Conservation (phyloP, 2,329 filamentous ascomycete genomes). For the Davidsoniella neocaledoniae region DNA sequence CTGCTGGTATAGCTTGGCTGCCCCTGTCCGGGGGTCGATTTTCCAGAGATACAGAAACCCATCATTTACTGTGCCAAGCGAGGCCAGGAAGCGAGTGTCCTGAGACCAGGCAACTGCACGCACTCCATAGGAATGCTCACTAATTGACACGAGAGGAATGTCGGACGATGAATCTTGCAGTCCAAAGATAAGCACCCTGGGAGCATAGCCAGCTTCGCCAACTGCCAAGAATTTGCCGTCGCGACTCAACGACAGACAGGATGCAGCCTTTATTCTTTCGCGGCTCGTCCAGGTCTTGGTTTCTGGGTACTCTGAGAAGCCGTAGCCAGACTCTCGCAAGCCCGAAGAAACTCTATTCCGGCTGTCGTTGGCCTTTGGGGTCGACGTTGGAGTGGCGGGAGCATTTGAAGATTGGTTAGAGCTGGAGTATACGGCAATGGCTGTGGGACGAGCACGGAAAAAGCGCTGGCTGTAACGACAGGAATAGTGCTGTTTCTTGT, state of each 20-base stretch:
- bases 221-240: constrained; percentile 81
- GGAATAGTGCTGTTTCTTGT: constrained; percentile 21
- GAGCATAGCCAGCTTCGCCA: constrained; percentile 88
- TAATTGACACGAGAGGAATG: constrained; percentile 65
- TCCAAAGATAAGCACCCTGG: constrained; percentile 78
- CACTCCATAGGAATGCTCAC: constrained; percentile 81
- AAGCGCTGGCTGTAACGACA: constrained; percentile 57
- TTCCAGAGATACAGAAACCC: constrained; percentile 87
- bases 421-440: constrained; percentile 47
- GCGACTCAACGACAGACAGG: constrained; percentile 72
- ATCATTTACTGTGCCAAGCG: constrained; percentile 76
- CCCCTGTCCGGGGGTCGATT: constrained; percentile 66
- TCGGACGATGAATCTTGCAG: constrained; percentile 68
- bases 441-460: constrained; percentile 70
- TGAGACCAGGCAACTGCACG: constrained; percentile 77
- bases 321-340: constrained; percentile 31
- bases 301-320: constrained; percentile 40
- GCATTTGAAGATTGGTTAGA: constrained; percentile 33
- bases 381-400: constrained; percentile 33
- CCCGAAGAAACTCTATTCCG: constrained; percentile 35
- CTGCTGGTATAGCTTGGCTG: constrained; percentile 64
- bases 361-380: constrained; percentile 47
- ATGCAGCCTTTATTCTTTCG: constrained; percentile 87
- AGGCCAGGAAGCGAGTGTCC: constrained; percentile 74
- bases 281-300: constrained; percentile 72